Evolutionary conservation across 2,329 filamentous ascomycete genomes (phyloP), one percentile per base, ranked within the genome.

Genomic region (Ramularia collo-cygni): DNA sequence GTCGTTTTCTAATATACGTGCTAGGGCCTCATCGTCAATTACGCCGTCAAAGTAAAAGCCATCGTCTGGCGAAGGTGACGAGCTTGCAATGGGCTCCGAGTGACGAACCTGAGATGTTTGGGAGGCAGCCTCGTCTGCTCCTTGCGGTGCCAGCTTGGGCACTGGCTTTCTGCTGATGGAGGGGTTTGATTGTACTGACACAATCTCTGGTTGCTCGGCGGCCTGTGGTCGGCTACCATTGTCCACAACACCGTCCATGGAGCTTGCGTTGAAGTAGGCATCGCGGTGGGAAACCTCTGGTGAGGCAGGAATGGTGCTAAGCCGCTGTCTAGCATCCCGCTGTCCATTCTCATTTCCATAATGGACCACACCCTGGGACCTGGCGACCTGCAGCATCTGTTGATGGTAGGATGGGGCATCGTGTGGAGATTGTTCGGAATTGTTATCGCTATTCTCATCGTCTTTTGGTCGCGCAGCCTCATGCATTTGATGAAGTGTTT

Each of bases 401-500:
- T 46, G 40, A 13, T 41, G 36, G 19, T 51, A 43, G 16, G 38
- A 46, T 6, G 21, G 21, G 6, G 21, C 21, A 6, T 24, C 21
- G 21, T 24, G 21, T 6, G 21, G 21, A 24, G 21, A 24, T 6
- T 24, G 6, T 6, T 24, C 21, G 6, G 21, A 10, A 24, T 6
- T 24, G 21, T 6, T 6, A 6, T 24, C 21, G 24, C 16, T 38
- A 38, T 46, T 47, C 4, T 51, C 50, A 14, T 53, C 47, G 15
- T 53, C 42, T 4, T 58, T 67, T 30, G 47, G 44, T n/a, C 53
- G 56, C 32, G 51, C 77, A 32, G 83, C 83, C 50, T 81, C 83
- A 21, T 78, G 79, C 59, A 96, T 72, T 58, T 95, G 87, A 31
- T 81, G 75, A 32, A 95, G 70, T 1, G 90, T 96, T 1, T 79